Evolutionary conservation across 108 stramenopile genomes (phyloP).

Genomic region (Nitzschia sp.): DNA sequence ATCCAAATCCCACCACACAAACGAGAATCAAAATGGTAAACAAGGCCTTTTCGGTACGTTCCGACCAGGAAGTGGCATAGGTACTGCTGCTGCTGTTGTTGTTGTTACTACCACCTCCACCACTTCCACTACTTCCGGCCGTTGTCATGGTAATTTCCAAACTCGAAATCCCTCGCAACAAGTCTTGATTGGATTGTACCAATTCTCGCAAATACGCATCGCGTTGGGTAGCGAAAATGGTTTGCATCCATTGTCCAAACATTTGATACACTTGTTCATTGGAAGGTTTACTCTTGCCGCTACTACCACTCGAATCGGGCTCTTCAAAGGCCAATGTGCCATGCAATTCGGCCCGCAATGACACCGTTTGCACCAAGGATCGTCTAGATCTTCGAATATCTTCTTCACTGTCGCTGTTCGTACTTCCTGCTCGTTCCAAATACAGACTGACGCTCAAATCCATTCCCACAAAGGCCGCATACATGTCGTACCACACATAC

Average conservation of each 20-base stretch:
- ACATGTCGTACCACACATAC: conserved; percentile 5
- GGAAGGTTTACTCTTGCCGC: conserved; percentile 6
- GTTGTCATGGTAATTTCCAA: neutral
- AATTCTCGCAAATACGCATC: conserved; percentile 11
- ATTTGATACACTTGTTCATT: conserved; percentile 15
- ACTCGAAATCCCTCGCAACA: conserved; percentile 20
- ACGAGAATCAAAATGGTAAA: conserved; percentile 11
- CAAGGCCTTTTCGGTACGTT: conserved; percentile 24
- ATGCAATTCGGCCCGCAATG: neutral
- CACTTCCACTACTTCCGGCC: too few species aligned
- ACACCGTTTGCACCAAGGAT: neutral
- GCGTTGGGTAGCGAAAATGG: conserved; percentile 15
- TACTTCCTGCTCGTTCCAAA: neutral
- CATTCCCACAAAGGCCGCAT: neutral
- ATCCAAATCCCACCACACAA: conserved; percentile 9
- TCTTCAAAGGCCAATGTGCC: conserved; percentile 17
- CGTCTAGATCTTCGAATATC: neutral
- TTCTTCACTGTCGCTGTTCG: neutral
- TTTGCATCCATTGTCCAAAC: conserved; percentile 23
- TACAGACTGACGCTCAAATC: conserved; percentile 10
- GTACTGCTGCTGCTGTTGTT: neutral
- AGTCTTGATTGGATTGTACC: conserved; percentile 7
- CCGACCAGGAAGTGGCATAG: conserved; percentile 13
- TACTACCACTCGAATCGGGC: neutral
- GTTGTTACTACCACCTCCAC: neutral